Conservation (phyloP, 805 yeast species). For the Blastobotrys muscicola region DNA sequence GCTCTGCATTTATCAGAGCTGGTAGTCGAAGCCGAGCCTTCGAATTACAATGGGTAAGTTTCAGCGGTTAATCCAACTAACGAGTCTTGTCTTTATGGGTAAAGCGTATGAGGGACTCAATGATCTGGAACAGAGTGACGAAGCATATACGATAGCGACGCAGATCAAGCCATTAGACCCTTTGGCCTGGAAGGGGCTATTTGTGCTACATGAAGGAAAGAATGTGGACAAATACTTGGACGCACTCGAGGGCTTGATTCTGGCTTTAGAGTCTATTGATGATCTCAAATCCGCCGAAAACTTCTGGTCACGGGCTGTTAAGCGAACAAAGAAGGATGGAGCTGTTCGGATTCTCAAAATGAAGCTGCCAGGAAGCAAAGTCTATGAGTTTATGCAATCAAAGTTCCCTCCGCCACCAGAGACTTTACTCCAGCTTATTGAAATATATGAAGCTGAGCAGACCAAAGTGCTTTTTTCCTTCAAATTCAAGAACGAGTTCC, state of each 20-base stretch:
- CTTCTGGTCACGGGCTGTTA: slow-evolving; percentile 12
- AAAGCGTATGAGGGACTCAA: slow-evolving; percentile 45
- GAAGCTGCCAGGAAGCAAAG: slow-evolving; percentile 24
- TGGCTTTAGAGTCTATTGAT: slow-evolving; percentile 14
- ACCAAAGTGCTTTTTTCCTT: slow-evolving; percentile 15
- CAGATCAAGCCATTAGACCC: slow-evolving; percentile 35
- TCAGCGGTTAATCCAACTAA: neutral
- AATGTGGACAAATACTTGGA: slow-evolving; percentile 16
- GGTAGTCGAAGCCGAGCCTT: slow-evolving; percentile 45
- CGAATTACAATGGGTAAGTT: slow-evolving; percentile 56
- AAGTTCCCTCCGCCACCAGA: slow-evolving; percentile 20
- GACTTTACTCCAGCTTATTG: slow-evolving; percentile 19
- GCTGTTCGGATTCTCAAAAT: slow-evolving; percentile 11
- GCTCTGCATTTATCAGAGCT: slow-evolving; percentile 49
- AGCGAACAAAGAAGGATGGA: slow-evolving; percentile 4
- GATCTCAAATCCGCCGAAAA: slow-evolving; percentile 18
- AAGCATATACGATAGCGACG: slow-evolving; percentile 38
- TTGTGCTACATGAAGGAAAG: slow-evolving; percentile 22
- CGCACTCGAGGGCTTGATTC: slow-evolving; percentile 13
- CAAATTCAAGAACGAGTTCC: slow-evolving; percentile 17
- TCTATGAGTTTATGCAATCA: slow-evolving; percentile 22
- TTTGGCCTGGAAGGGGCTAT: slow-evolving; percentile 76
- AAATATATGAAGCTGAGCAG: slow-evolving; percentile 19
- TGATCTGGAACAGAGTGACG: slow-evolving; percentile 38
- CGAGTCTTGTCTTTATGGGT: slow-evolving; percentile 45